phyloP scores from a whole-genome alignment of 1,284 basidiomycete genomes.

The Microstroma glucosiphilum region DNA sequence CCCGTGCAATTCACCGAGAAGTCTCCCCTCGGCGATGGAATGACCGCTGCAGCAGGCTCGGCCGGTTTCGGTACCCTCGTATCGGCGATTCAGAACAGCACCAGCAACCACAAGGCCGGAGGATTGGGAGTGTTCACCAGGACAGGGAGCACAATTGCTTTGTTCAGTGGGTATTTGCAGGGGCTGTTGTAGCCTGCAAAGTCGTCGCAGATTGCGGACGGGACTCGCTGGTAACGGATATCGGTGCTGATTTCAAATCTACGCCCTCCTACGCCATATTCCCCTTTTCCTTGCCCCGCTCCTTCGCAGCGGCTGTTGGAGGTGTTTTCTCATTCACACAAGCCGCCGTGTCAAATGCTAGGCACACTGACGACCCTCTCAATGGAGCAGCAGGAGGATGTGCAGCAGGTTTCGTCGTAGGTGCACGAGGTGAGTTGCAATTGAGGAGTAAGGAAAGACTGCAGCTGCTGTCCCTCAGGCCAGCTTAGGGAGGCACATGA shows the following conservation, averaged over 20 bases:
- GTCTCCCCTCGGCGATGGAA: neutral
- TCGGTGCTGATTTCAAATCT: neutral
- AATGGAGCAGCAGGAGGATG: conserved; percentile 84
- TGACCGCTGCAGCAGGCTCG: neutral
- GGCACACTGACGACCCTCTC: conserved; percentile 71
- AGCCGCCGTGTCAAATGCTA: conserved; percentile 70
- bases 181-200: neutral
- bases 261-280: conserved; percentile 8
- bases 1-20: neutral
- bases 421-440: conserved; percentile 64
- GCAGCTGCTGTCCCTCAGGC: too few relatives aligned
- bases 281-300: conserved; percentile 11
- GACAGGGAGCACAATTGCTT: conserved; percentile 70
- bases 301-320: conserved; percentile 66
- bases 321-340: conserved; percentile 79
- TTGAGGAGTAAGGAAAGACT: too few relatives aligned
- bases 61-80: conserved; percentile 32
- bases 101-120: conserved; percentile 64
- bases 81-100: conserved; percentile 46
- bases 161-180: conserved; percentile 57
- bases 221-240: neutral
- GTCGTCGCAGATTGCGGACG: neutral
- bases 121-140: conserved; percentile 78
- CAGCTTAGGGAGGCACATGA: too few relatives aligned
- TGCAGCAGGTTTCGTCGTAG: conserved; percentile 84